A percentile compares a stretch with the other conserved stretches of the same genome.
These are phyloP conservation scores for Irpex lacteus DNA, from an alignment of 1,284 basidiomycete genomes.

Conservation along the genomic window DNA sequence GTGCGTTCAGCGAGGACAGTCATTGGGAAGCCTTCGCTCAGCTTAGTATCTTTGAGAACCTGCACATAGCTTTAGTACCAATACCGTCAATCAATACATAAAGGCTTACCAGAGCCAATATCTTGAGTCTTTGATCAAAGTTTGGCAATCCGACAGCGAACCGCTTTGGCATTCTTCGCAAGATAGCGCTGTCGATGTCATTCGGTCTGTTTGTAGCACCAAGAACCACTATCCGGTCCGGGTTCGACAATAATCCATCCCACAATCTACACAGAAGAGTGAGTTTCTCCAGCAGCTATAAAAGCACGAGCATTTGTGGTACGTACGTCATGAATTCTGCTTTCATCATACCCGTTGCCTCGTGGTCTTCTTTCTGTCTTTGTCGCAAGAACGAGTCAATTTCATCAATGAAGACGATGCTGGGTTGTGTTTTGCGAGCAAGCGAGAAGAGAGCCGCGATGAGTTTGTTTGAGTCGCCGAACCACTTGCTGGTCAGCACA, in stretches of 20 bases:
- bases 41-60: conserved; percentile 82
- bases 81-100: not conserved
- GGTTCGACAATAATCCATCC: conserved; percentile 92
- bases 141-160: conserved; percentile 89
- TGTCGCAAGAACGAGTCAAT: conserved; percentile 91
- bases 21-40: conserved; percentile 68
- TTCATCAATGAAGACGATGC: conserved; percentile 83
- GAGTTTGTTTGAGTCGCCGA: conserved; percentile 97
- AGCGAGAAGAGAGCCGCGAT: conserved; percentile 83
- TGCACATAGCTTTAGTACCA: conserved; percentile 28
- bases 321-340: conserved; percentile 98
- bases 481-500: conserved; percentile 90
- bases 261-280: conserved; percentile 62
- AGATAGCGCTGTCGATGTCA: conserved; percentile 95
- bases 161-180: conserved; percentile 97
- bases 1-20: conserved; percentile 69
- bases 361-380: conserved; percentile 87
- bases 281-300: not conserved
- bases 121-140: conserved; percentile 80
- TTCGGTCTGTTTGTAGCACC: conserved; percentile 95
- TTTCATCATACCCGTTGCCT: conserved; percentile 99
- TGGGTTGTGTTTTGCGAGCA: conserved; percentile 73
- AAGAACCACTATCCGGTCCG: conserved; percentile 87
- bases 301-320: not conserved
- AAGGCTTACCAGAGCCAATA: conserved; percentile 74